Base-by-base conservation (phyloP, 768 basidiomycete genomes). In the Tephrocybe sp. region DNA sequence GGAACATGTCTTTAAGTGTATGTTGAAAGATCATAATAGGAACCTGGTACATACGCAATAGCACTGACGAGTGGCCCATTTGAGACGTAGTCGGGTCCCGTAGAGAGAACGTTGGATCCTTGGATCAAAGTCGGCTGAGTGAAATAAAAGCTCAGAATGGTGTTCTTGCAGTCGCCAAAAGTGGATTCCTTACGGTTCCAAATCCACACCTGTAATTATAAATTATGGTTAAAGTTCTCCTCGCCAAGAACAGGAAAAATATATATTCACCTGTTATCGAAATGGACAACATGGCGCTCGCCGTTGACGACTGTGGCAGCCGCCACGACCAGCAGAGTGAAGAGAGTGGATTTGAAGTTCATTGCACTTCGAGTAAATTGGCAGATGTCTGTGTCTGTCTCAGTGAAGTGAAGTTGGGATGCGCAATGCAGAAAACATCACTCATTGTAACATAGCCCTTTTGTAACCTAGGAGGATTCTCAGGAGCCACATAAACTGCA, bases 241-340 rank as follows among this genome's bases (percentile, higher is more conserved):
- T n/a, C n/a, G 28, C 12, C 7, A 11, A 2, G 11, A 45, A 43
- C 32, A 4, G 15, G n/a, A n/a, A n/a, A n/a, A n/a, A n/a, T n/a
- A n/a, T n/a, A n/a, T n/a, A n/a, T 55, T 23, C 17, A 61, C 58
- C 62, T 61, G 58, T 76, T 76, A 36, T 59, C 61, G 54, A 75
- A 73, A 50, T 62, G 64, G 11, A 75, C 64, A 6, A 65, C 65
- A 56, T 75, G 73, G 3, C 58, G 51, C 53, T 74, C 71, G 23
- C 65, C 66, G 3, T 50, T 41, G 15, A 62, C 68, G 28, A 36
- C 51, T 26, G 54, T 54, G 32, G 34, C 34, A 36, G 28, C 34
- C 5, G 28, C n/a, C n/a, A 30, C 5, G 34, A 14, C 34, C 34
- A 15, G 7, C 15, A 36, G 34, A 4, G 34, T 14, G 15, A 36